These are phyloP conservation scores for Termitomyces eurrhizus DNA, from an alignment of 768 basidiomycete genomes.

Conservation along the genomic window DNA sequence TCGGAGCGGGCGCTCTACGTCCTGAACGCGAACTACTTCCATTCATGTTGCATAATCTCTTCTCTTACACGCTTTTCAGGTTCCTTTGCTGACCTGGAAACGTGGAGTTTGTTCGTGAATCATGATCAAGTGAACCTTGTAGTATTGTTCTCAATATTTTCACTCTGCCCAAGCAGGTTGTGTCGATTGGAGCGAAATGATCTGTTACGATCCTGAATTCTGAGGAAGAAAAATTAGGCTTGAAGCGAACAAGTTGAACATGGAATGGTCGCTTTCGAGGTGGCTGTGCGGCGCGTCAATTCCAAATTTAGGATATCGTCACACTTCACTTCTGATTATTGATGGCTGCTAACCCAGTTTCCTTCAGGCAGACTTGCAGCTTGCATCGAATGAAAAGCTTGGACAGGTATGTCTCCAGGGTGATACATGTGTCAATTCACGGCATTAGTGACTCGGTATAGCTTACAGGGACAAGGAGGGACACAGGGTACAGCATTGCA, in stretches of 20 bases:
- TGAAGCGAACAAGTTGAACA: slow-evolving; percentile 2
- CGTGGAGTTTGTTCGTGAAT: background rate
- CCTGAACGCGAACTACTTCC: background rate
- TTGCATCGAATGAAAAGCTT: background rate
- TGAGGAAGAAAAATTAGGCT: background rate
- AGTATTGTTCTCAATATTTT: background rate
- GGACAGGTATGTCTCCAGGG: slow-evolving; percentile 9
- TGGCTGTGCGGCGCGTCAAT: slow-evolving; percentile 7
- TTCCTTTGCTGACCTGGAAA: background rate
- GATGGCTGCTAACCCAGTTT: slow-evolving; percentile 5
- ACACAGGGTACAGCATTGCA: background rate
- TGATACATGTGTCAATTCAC: slow-evolving; percentile 6
- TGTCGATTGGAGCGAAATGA: background rate
- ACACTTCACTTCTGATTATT: background rate
- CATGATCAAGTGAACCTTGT: background rate
- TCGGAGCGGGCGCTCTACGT: slow-evolving; percentile 1
- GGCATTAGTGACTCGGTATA: slow-evolving; percentile 13
- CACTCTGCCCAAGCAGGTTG: background rate
- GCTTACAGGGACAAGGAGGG: slow-evolving; percentile 5
- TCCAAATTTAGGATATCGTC: slow-evolving; percentile 5
- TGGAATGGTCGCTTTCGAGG: background rate
- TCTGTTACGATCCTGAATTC: background rate
- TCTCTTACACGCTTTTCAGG: slow-evolving; percentile 1
- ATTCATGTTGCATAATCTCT: slow-evolving; percentile 4
- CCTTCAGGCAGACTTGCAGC: background rate